Evolutionary conservation across 768 basidiomycete species (phyloP).

Genomic region (Saitozyma sp.): DNA sequence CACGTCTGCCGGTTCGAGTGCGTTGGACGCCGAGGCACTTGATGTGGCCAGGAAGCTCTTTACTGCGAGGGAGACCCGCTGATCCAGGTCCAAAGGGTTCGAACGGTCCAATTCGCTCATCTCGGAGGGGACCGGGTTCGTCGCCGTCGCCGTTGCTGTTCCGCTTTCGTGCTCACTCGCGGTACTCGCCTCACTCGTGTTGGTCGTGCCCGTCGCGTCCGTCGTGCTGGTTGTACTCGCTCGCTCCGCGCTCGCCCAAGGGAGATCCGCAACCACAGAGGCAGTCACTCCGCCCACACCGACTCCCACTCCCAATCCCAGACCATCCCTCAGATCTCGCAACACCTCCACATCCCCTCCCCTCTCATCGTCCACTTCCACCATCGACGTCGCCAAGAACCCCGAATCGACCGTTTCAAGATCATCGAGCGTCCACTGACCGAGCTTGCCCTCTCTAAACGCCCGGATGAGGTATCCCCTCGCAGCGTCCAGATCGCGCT

Average conservation of each 20-base stretch:
- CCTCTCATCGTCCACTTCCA: slow-evolving; percentile 1
- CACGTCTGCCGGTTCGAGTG: neutral
- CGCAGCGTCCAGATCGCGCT: slow-evolving; percentile 68
- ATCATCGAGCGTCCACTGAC: slow-evolving; percentile 51
- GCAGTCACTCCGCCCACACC: neutral
- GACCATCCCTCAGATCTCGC: slow-evolving; percentile 4
- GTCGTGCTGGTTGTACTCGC: too few species aligned
- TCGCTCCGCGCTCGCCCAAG: too few species aligned
- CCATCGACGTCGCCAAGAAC: neutral
- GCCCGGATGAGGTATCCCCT: slow-evolving; percentile 79
- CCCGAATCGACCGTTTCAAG: slow-evolving; percentile 15
- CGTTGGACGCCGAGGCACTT: neutral
- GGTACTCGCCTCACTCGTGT: too few species aligned
- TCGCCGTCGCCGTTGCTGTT: too few species aligned
- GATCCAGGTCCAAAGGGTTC: neutral
- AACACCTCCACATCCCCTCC: slow-evolving; percentile 2
- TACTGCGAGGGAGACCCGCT: slow-evolving; percentile 14
- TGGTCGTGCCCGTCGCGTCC: too few species aligned
- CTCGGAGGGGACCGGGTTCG: too few species aligned
- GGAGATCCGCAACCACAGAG: neutral
- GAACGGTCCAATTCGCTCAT: too few species aligned
- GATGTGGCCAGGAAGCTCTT: slow-evolving; percentile 8
- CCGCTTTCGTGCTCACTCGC: too few species aligned
- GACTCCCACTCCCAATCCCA: neutral
- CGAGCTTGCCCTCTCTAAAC: slow-evolving; percentile 66